Percentiles rank a stretch among this genome's conserved stretches.
These are phyloP conservation scores for Umbelopsis vinacea DNA, from an alignment of 192 early-diverging fungal species.

Conservation along the genomic window DNA sequence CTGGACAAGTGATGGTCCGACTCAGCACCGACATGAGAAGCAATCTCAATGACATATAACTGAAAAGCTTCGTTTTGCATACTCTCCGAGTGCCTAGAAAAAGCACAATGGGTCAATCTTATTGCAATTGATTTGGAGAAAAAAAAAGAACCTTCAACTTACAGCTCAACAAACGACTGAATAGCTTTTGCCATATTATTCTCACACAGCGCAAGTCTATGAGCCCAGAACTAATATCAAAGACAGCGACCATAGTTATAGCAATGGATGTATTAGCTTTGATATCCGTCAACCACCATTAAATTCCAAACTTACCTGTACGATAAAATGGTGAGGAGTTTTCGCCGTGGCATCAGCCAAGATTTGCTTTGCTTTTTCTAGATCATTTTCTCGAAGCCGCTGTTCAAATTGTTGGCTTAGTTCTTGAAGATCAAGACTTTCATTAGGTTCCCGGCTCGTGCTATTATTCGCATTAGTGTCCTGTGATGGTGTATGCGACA, in stretches of 20 bases:
- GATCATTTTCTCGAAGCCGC: background rate
- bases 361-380: background rate
- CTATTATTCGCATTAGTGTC: background rate
- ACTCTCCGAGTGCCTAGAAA: constrained; percentile 29
- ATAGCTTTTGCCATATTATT: constrained; percentile 18
- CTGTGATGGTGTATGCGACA: background rate
- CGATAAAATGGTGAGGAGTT: constrained; percentile 2
- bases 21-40: constrained; percentile 30
- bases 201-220: constrained; percentile 10
- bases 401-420: background rate
- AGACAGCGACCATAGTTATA: too few relatives aligned
- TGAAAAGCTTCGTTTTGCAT: constrained; percentile 33
- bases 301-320: background rate
- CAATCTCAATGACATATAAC: constrained; percentile 31
- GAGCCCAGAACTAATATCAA: background rate
- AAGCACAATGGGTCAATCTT: background rate
- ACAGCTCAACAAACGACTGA: constrained; percentile 21
- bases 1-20: constrained; percentile 27
- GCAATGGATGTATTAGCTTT: background rate
- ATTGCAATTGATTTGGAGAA: background rate
- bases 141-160: constrained; percentile 13
- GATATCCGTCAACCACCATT: background rate
- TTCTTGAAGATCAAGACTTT: background rate
- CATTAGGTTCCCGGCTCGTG: background rate
- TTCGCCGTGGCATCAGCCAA: background rate